A percentile compares a stretch with the other conserved stretches of the same genome.
Conservation (phyloP, 2,329 filamentous ascomycete species). For the Colletotrichum destructivum region DNA sequence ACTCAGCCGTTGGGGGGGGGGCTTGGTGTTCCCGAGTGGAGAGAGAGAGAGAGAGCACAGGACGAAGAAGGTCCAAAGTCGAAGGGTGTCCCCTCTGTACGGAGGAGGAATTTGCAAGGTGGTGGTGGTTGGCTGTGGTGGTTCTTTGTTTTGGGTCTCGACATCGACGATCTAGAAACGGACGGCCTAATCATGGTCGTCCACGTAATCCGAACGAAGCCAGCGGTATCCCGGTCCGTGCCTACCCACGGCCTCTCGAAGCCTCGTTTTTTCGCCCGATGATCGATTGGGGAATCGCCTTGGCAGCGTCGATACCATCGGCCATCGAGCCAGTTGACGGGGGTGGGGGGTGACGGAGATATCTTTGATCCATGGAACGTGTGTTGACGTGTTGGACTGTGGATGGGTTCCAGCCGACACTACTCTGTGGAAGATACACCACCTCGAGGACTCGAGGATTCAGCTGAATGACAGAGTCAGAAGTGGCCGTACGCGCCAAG, state of each 20-base stretch:
- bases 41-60: not conserved
- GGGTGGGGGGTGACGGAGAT: not conserved
- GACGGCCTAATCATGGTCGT: constrained; percentile 8
- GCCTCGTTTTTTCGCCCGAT: constrained; percentile 11
- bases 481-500: too few species aligned
- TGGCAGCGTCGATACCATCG: not conserved
- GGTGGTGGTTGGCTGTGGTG: not conserved
- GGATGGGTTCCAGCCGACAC: too few species aligned
- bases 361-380: too few species aligned
- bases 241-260: not conserved
- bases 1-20: not conserved
- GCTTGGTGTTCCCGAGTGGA: too few species aligned
- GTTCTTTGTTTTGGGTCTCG: too few species aligned
- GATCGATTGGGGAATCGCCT: not conserved
- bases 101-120: too few species aligned
- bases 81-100: not conserved
- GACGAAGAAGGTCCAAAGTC: not conserved
- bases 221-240: constrained; percentile 10
- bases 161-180: not conserved
- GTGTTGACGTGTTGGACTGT: not conserved
- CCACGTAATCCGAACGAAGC: constrained; percentile 12
- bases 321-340: too few species aligned
- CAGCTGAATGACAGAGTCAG: too few species aligned
- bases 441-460: too few species aligned
- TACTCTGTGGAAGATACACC: not conserved